A percentile compares a stretch with the other conserved stretches of the same genome.
Evolutionary conservation across 2,329 filamentous ascomycete species (phyloP).

Genomic region (Sporothrix mexicana): DNA sequence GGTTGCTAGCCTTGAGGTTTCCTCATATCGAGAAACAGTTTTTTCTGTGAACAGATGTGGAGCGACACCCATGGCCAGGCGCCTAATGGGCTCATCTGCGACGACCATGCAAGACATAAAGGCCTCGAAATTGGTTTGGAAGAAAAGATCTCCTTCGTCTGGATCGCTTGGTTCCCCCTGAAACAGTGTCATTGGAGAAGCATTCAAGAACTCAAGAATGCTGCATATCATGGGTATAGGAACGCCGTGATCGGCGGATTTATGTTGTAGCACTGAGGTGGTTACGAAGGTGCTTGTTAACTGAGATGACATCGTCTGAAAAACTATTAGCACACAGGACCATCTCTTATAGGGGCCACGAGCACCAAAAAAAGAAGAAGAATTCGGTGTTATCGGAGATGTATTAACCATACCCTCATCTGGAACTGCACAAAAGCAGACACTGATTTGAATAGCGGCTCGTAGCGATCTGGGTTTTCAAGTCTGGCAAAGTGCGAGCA

Average conservation of each 20-base stretch:
- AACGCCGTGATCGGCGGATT: constrained; percentile 48
- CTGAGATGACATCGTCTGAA: constrained; percentile 49
- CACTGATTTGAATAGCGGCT: constrained; percentile 60
- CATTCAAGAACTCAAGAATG: constrained; percentile 63
- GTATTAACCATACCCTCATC: constrained; percentile 55
- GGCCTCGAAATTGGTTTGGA: constrained; percentile 55
- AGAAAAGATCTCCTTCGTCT: constrained; percentile 48
- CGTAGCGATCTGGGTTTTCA: constrained; percentile 55
- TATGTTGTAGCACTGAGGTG: constrained; percentile 50
- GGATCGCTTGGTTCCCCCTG: constrained; percentile 47
- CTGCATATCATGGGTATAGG: constrained; percentile 55
- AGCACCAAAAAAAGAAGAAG: no score
- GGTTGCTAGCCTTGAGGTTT: constrained; percentile 47
- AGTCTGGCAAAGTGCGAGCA: constrained; percentile 67
- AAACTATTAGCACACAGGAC: not conserved
- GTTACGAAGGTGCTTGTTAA: constrained; percentile 49
- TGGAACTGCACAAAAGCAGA: constrained; percentile 63
- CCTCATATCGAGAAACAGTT: constrained; percentile 46
- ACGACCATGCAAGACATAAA: constrained; percentile 62
- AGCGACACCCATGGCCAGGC: constrained; percentile 55
- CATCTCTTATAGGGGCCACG: not conserved
- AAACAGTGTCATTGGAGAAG: constrained; percentile 58
- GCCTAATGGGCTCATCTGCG: constrained; percentile 56
- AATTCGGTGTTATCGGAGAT: no score
- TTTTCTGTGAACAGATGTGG: constrained; percentile 54